Conservation (phyloP, 1,284 basidiomycete genomes). For the Sanghuangporus weigelae region DNA sequence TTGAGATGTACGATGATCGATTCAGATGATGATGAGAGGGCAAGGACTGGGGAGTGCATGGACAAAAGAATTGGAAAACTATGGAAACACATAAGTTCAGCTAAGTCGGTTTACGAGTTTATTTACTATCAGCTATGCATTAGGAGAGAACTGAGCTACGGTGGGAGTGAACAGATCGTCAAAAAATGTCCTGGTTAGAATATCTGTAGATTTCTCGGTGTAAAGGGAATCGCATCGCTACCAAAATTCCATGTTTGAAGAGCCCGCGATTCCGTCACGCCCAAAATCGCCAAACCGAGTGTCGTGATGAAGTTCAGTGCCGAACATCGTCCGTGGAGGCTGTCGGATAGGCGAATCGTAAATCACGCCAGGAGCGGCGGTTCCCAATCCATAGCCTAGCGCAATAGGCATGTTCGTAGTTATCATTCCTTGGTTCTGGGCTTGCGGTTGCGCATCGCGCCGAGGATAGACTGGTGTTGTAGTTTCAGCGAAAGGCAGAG, state of each 20-base stretch:
- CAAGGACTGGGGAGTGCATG: not conserved
- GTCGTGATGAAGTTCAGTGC: constrained; percentile 69
- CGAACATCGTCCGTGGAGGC: constrained; percentile 69
- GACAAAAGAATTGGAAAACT: not conserved
- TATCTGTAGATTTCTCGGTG: not conserved
- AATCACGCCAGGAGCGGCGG: constrained; percentile 26
- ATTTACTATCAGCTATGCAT: not conserved
- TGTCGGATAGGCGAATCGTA: constrained; percentile 34
- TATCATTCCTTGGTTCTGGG: constrained; percentile 25
- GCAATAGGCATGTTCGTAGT: constrained; percentile 8
- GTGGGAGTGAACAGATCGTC: not conserved
- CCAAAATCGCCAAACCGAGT: constrained; percentile 79
- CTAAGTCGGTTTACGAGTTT: not conserved
- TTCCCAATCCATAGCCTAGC: constrained; percentile 8
- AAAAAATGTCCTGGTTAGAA: not conserved
- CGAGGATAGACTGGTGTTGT: constrained; percentile 15
- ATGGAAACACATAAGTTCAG: not conserved
- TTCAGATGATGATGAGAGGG: not conserved
- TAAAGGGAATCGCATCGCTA: not conserved
- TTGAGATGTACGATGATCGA: not conserved
- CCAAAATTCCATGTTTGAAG: constrained; percentile 47
- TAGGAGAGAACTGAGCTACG: not conserved
- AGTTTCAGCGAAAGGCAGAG: not conserved
- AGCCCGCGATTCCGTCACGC: constrained; percentile 62
- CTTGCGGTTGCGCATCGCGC: not conserved